Evolutionary conservation across 2,329 filamentous ascomycete species (phyloP).

Genomic region (Immersiporthe knoxdaviesiana): DNA sequence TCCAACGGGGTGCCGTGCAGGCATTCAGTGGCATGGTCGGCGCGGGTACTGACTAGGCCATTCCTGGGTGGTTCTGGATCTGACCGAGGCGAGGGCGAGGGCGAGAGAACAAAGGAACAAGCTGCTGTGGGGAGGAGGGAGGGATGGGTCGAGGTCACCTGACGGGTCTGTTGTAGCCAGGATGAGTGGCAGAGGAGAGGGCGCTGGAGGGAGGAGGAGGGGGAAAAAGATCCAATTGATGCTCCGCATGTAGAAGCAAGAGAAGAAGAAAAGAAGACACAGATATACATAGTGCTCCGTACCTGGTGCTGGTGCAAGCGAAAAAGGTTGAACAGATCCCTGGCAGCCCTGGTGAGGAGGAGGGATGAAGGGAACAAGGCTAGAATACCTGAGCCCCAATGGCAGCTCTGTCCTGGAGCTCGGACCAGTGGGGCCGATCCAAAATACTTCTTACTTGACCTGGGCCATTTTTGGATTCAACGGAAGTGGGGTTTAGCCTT

Average conservation of each 20-base stretch:
- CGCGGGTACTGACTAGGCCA: background rate
- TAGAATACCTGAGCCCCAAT: background rate
- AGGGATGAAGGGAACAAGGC: background rate
- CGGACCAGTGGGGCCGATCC: background rate
- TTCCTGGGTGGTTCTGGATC: background rate
- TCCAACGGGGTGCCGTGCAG: background rate
- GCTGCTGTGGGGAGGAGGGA: background rate
- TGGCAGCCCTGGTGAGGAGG: background rate
- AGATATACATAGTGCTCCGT: background rate
- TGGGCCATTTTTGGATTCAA: slow-evolving; percentile 10
- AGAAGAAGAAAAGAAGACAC: background rate
- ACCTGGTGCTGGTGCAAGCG: background rate
- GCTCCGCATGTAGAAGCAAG: background rate
- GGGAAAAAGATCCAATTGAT: background rate
- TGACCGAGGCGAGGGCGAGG: slow-evolving; percentile 7
- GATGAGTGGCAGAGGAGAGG: background rate
- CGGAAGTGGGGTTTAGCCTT: background rate
- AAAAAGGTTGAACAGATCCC: background rate
- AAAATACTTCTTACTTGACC: too few relatives aligned
- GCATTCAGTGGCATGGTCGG: background rate
- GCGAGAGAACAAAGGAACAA: slow-evolving; percentile 11
- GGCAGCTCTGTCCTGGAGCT: slow-evolving; percentile 5
- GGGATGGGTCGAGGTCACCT: background rate
- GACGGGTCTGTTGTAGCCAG: background rate
- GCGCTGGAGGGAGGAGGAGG: too few relatives aligned